A percentile compares a stretch with the other conserved stretches of the same genome.
These are phyloP conservation scores for Taphrina deformans DNA, from an alignment of 1,139 yeast species.

Conservation along the genomic window DNA sequence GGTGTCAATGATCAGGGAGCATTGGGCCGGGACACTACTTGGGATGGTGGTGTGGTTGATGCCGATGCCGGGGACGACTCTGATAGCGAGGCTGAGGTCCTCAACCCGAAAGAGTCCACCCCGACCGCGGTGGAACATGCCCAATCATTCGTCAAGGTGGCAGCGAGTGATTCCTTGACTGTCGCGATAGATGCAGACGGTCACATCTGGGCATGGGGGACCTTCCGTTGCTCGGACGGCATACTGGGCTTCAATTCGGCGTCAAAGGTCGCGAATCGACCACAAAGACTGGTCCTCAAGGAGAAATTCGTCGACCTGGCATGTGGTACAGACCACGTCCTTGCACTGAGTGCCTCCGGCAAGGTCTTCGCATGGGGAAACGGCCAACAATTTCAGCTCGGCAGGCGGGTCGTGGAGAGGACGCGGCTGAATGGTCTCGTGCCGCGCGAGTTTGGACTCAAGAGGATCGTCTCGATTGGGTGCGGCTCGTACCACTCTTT, in stretches of 20 bases:
- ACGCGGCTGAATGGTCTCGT: conserved; percentile 68
- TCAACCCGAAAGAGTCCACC: conserved; percentile 84
- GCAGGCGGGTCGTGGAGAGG: conserved; percentile 77
- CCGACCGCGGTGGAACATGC: conserved; percentile 74
- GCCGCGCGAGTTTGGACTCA: conserved; percentile 68
- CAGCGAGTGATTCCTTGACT: conserved; percentile 92
- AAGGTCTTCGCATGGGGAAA: conserved; percentile 96
- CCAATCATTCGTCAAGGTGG: conserved; percentile 66
- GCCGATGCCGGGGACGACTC: conserved; percentile 55
- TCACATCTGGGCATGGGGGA: conserved; percentile 96
- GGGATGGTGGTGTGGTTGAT: conserved; percentile 65
- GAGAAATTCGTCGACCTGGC: conserved; percentile 80
- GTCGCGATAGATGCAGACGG: conserved; percentile 79
- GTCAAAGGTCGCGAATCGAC: conserved; percentile 63
- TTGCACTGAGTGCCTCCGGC: conserved; percentile 81
- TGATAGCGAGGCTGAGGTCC: conserved; percentile 75
- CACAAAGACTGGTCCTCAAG: conserved; percentile 62
- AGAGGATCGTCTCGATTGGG: conserved; percentile 73
- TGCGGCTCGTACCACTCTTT: conserved; percentile 96
- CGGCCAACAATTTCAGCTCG: conserved; percentile 89
- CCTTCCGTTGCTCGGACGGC: conserved; percentile 87
- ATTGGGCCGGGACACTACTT: conserved; percentile 80
- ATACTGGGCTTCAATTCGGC: conserved; percentile 75
- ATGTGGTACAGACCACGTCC: conserved; percentile 86
- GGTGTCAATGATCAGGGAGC: conserved; percentile 94